phyloP scores from a whole-genome alignment of 139 green algal genomes.

The Cymbomonas tetramitiformis region DNA sequence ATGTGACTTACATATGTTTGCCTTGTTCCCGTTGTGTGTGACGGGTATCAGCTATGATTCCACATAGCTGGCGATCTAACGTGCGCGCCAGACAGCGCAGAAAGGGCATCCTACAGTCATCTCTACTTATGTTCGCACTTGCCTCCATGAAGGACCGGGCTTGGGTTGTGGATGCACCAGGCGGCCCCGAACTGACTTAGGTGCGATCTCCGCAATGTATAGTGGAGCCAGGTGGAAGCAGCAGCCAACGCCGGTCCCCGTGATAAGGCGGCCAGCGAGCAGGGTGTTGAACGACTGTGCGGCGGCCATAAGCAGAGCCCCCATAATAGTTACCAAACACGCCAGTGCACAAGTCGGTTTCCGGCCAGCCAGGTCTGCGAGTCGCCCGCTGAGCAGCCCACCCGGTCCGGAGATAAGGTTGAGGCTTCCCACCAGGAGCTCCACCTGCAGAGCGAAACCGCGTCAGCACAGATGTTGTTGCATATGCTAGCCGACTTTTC shows the following conservation, averaged over 20 bases:
- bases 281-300: conserved; percentile 13
- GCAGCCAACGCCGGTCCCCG: conserved; percentile 23
- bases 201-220: conserved; percentile 26
- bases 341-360: too few species aligned
- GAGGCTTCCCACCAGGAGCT: conserved; percentile 23
- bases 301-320: conserved; percentile 19
- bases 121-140: too few species aligned
- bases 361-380: conserved; percentile 18
- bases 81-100: too few species aligned
- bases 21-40: too few species aligned
- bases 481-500: too few species aligned
- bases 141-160: too few species aligned
- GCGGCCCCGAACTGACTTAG: conserved; percentile 1
- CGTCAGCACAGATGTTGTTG: too few species aligned
- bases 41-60: too few species aligned
- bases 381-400: conserved; percentile 8
- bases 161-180: conserved; percentile 16
- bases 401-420: conserved; percentile 25
- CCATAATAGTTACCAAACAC: too few species aligned
- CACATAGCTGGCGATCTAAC: too few species aligned
- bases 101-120: too few species aligned
- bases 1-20: too few species aligned
- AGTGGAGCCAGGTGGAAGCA: conserved; percentile 19
- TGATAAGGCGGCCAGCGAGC: conserved; percentile 18
- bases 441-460: conserved; percentile 2